Percentiles rank a stretch among this genome's conserved stretches.
phyloP scores from a whole-genome alignment of 2,329 filamentous ascomycete genomes.

The Nigrospora sphaerica region DNA sequence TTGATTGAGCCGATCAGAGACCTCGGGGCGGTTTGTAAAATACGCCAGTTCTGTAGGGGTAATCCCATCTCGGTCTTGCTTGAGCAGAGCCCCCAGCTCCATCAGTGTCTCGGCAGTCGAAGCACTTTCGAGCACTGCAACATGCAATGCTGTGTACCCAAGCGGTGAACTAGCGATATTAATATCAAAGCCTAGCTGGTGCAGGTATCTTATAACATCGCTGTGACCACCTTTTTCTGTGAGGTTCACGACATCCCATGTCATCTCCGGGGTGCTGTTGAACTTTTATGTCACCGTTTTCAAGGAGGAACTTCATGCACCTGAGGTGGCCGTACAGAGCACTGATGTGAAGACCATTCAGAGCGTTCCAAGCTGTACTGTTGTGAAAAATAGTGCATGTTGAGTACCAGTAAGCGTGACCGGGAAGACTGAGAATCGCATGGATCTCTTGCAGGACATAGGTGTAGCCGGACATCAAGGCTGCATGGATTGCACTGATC shows the following conservation, averaged over 20 bases:
- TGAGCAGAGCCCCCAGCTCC: neutral
- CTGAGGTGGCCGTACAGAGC: neutral
- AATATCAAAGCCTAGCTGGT: neutral
- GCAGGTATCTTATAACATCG: neutral
- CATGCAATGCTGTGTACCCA: neutral
- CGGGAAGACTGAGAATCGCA: neutral
- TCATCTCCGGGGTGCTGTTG: neutral
- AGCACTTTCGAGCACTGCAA: neutral
- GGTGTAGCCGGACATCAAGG: neutral
- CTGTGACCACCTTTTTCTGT: neutral
- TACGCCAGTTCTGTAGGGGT: neutral
- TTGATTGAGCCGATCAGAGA: no score
- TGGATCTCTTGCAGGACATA: neutral
- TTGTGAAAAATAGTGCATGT: neutral
- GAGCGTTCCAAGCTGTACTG: no score
- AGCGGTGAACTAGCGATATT: neutral
- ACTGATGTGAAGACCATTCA: neutral
- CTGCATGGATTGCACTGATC: neutral
- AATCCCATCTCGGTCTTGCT: neutral
- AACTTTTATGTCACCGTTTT: neutral
- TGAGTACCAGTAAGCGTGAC: neutral
- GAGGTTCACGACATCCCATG: neutral
- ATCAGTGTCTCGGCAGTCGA: neutral
- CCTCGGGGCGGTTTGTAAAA: no score
- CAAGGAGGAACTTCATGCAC: neutral